Conservation (phyloP, 164 flowering plant species). For the Piper longum region DNA sequence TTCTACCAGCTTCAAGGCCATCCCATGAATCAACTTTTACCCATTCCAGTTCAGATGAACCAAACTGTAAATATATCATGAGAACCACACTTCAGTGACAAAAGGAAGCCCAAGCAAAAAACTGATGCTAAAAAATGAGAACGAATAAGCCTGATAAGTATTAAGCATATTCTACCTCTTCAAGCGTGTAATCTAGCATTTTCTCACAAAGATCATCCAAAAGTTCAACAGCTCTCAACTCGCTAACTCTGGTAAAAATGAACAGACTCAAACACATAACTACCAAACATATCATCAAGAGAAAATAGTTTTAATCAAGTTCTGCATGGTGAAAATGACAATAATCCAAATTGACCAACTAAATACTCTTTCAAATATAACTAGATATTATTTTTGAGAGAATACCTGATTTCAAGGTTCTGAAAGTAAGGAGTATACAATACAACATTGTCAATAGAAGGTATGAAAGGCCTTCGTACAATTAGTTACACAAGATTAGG, state of each 20-base stretch:
- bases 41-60: constrained; percentile 41
- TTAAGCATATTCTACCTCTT: constrained; percentile 34
- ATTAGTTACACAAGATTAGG: no score
- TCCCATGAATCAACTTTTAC: constrained; percentile 69
- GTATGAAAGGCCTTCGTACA: no score
- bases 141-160: not conserved
- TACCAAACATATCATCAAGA: not conserved
- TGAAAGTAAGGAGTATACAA: no score
- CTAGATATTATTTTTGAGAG: no score
- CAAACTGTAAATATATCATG: constrained; percentile 35
- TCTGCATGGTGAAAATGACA: no score
- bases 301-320: no score
- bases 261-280: not conserved
- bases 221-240: constrained; percentile 81
- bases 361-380: no score
- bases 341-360: no score
- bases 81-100: not conserved
- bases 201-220: constrained; percentile 92
- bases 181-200: constrained; percentile 89
- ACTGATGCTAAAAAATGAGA: not conserved
- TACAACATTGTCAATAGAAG: no score
- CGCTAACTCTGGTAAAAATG: constrained; percentile 55
- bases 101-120: constrained; percentile 1
- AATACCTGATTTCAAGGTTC: no score
- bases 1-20: constrained; percentile 38